Evolutionary conservation across 1,139 yeast species (phyloP).

Genomic region (Yamadazyma songkhlaensis): DNA sequence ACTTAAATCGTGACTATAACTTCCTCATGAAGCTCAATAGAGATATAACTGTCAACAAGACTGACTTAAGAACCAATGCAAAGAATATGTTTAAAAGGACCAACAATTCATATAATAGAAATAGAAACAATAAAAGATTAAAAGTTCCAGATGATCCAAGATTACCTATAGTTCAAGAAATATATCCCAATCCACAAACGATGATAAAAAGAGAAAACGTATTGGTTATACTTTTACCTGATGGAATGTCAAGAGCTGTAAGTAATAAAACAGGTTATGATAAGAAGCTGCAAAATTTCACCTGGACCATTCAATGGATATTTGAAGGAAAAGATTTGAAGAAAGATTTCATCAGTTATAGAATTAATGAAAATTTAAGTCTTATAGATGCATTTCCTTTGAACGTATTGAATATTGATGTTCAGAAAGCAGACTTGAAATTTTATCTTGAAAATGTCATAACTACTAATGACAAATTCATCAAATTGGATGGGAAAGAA

Average conservation of each 20-base stretch:
- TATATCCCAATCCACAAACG: conserved; percentile 20
- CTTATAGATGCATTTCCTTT: conserved; percentile 42
- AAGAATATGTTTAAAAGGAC: conserved; percentile 34
- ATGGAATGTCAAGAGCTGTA: conserved; percentile 71
- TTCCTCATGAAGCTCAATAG: conserved; percentile 66
- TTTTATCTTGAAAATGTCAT: conserved; percentile 38
- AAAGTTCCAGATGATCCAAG: conserved; percentile 13
- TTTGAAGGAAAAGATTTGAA: conserved; percentile 28
- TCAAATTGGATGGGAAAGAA: conserved; percentile 20
- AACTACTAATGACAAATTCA: conserved; percentile 13
- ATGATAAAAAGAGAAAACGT: conserved; percentile 36
- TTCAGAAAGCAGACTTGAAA: conserved; percentile 20
- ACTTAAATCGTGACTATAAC: conserved; percentile 82
- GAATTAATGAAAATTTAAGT: conserved; percentile 38
- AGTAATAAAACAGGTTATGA: conserved; percentile 75
- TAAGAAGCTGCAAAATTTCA: conserved; percentile 55
- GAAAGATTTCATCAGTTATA: conserved; percentile 40
- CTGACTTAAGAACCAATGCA: conserved; percentile 42
- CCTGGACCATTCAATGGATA: conserved; percentile 83
- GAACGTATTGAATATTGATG: conserved; percentile 19
- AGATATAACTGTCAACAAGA: conserved; percentile 47
- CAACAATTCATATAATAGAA: conserved; percentile 14
- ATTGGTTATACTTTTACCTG: conserved; percentile 50
- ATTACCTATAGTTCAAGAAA: conserved; percentile 20
- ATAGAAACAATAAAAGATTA: conserved; percentile 19